phyloP scores from a whole-genome alignment of 257 asterid genomes.

The Hygrophila difformis region DNA sequence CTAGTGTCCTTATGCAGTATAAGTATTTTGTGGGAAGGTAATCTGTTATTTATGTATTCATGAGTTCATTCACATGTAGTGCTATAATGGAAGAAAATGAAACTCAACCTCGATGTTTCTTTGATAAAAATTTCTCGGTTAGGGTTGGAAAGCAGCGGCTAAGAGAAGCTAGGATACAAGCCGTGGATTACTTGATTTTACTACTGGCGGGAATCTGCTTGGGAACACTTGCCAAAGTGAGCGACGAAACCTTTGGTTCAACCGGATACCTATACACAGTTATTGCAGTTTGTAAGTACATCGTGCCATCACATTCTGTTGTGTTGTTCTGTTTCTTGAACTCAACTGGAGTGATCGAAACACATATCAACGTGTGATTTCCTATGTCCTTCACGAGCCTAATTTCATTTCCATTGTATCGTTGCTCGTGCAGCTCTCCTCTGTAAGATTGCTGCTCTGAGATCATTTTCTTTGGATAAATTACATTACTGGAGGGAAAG shows the following conservation, averaged over 20 bases:
- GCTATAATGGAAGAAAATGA: not conserved
- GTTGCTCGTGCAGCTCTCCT: conserved; percentile 55
- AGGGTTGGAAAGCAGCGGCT: conserved; percentile 82
- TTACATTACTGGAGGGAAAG: conserved; percentile 98
- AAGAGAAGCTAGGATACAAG: conserved; percentile 79
- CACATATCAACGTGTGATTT: too few relatives aligned
- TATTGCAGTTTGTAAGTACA: conserved; percentile 84
- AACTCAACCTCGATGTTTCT: too few relatives aligned
- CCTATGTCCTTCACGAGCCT: too few relatives aligned
- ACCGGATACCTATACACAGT: conserved; percentile 86
- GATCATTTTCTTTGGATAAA: conserved; percentile 84
- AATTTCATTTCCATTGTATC: not conserved
- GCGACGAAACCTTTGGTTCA: conserved; percentile 87
- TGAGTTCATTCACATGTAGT: not conserved
- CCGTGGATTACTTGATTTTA: conserved; percentile 76
- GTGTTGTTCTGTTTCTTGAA: too few relatives aligned
- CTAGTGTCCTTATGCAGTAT: conserved; percentile 49
- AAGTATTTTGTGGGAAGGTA: conserved; percentile 89
- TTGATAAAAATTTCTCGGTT: conserved; percentile 4
- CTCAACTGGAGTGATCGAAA: too few relatives aligned
- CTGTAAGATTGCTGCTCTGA: conserved; percentile 76
- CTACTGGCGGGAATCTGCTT: conserved; percentile 86
- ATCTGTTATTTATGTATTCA: not conserved
- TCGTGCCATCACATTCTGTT: too few relatives aligned
- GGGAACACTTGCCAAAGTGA: conserved; percentile 91